phyloP scores from a whole-genome alignment of 169 alveolate genomes.

The Plasmodium coatneyi region DNA sequence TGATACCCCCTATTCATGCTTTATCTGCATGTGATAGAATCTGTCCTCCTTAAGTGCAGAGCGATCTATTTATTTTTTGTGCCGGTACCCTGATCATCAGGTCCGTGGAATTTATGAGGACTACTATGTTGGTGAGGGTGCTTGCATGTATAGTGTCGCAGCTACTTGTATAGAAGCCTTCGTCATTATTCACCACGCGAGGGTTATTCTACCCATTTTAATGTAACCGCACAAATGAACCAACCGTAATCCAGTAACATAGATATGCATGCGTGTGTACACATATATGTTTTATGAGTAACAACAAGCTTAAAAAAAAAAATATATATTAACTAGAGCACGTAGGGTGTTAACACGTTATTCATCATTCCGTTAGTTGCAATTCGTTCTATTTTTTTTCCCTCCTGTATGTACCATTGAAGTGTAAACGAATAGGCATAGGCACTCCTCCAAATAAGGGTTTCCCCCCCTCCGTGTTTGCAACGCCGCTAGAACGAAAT shows the following conservation, averaged over 20 bases:
- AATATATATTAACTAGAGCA: not conserved
- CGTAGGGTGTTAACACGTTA: not conserved
- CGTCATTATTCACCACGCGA: not conserved
- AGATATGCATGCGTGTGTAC: not conserved
- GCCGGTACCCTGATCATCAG: not conserved
- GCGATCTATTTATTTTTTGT: not conserved
- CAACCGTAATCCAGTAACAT: not conserved
- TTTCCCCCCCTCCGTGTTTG: not conserved
- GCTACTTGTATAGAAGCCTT: not conserved
- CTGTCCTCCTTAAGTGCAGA: not conserved
- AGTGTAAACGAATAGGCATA: not conserved
- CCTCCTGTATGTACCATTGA: not conserved
- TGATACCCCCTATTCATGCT: not conserved
- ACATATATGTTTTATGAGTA: not conserved
- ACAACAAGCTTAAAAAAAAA: not conserved
- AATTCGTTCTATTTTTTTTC: not conserved
- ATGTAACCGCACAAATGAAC: not conserved
- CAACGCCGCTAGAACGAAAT: not conserved
- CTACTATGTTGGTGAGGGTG: not conserved
- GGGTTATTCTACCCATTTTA: not conserved
- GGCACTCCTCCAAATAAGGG: not conserved
- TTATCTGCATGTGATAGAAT: not conserved
- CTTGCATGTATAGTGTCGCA: not conserved
- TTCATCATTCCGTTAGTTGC: not conserved
- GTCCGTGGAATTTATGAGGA: not conserved